A percentile compares a stretch with the other conserved stretches of the same genome.
Conservation (phyloP, 352 stramenopile genomes). For the Pythium diclinum region DNA sequence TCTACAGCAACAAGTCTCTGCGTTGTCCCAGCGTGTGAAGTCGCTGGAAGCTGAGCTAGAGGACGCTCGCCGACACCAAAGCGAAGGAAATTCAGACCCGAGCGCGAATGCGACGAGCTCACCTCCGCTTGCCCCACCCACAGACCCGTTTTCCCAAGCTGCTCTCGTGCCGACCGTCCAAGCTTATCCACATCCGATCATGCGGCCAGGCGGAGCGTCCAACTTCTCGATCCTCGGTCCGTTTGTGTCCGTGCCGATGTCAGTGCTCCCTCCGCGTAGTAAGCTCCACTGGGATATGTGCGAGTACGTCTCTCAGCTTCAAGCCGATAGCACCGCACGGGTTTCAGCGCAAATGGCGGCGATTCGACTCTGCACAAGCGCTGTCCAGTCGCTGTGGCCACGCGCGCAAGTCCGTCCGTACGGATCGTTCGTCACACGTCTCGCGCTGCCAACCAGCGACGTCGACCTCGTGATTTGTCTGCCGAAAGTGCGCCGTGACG, state of each 20-base stretch:
- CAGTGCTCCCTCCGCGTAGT: conserved; percentile 74
- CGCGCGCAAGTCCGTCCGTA: conserved; percentile 96
- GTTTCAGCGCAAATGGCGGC: conserved; percentile 73
- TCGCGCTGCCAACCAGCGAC: conserved; percentile 96
- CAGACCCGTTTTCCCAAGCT: conserved; percentile 10
- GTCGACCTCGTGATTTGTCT: conserved; percentile 97
- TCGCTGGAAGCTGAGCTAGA: conserved; percentile 24
- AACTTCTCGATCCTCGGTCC: conserved; percentile 58
- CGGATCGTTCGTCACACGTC: conserved; percentile 94
- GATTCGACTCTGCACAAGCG: conserved; percentile 71
- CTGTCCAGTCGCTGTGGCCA: conserved; percentile 91
- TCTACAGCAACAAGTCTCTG: conserved; percentile 17
- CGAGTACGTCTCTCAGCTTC: conserved; percentile 77
- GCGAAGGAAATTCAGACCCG: neutral
- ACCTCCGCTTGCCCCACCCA: conserved; percentile 9
- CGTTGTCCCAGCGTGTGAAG: conserved; percentile 16
- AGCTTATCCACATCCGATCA: conserved; percentile 38
- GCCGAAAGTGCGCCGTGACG: conserved; percentile 95
- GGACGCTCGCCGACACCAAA: conserved; percentile 11
- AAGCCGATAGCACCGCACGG: conserved; percentile 65
- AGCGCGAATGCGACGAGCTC: neutral
- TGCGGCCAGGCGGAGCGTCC: conserved; percentile 29
- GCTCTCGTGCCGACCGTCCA: conserved; percentile 32
- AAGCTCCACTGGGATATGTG: conserved; percentile 89
- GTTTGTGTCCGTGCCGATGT: conserved; percentile 84